Conservation (phyloP, 225 moss, liverwort and hornwort species). For the Antitrichia curtipendula region DNA sequence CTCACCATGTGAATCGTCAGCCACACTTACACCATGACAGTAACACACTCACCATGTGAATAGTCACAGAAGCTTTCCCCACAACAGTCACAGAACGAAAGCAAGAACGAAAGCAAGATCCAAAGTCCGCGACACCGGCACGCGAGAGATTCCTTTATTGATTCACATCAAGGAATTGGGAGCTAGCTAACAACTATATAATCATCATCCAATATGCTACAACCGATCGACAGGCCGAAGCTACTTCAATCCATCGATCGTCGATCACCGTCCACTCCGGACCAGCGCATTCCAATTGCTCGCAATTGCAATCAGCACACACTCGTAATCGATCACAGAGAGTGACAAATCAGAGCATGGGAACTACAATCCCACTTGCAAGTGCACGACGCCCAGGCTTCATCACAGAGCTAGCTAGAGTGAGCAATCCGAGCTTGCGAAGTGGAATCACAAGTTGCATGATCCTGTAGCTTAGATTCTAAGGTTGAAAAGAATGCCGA, state of each 20-base stretch:
- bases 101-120: background rate
- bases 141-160: constrained; percentile 1
- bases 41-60: background rate
- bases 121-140: background rate
- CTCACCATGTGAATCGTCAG: background rate
- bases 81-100: background rate
- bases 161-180: constrained; percentile 17
- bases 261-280: background rate
- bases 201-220: background rate
- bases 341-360: background rate
- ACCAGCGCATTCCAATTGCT: background rate
- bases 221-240: background rate
- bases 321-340: background rate
- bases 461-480: constrained; percentile 5
- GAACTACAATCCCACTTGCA: background rate
- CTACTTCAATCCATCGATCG: background rate
- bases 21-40: background rate
- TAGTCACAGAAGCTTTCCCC: too few relatives aligned
- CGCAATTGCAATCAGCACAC: background rate
- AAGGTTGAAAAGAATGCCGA: constrained; percentile 44
- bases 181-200: background rate
- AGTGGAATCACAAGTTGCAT: background rate
- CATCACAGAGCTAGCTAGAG: background rate
- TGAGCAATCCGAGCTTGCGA: background rate
- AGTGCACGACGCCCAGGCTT: background rate